A percentile compares a stretch with the other conserved stretches of the same genome.
These are phyloP conservation scores for Aspergillus pseudoterreus DNA, from an alignment of 2,329 filamentous ascomycete genomes.

Conservation along the genomic window DNA sequence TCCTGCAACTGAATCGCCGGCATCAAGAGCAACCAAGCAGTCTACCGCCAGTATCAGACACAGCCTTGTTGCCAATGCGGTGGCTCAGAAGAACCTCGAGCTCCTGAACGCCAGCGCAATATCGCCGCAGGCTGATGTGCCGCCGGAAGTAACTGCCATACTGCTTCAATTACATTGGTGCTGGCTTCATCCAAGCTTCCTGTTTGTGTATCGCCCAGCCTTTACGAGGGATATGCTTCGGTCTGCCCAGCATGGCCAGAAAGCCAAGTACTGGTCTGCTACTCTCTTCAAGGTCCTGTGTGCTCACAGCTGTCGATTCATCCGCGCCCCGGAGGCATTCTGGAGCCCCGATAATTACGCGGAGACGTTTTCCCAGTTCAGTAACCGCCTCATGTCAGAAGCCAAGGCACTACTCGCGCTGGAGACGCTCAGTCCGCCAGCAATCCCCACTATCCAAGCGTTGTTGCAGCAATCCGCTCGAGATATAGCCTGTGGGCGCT, in stretches of 20 bases:
- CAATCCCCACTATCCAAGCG: slow-evolving; percentile 27
- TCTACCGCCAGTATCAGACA: slow-evolving; percentile 1
- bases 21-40: background rate
- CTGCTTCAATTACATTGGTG: slow-evolving; percentile 27
- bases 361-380: background rate
- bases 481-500: slow-evolving; percentile 23
- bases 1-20: background rate
- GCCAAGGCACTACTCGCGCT: slow-evolving; percentile 22
- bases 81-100: slow-evolving; percentile 5
- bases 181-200: slow-evolving; percentile 26
- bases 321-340: slow-evolving; percentile 12
- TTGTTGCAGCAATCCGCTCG: slow-evolving; percentile 26
- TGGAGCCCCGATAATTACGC: slow-evolving; percentile 14
- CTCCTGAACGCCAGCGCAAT: slow-evolving; percentile 3
- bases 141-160: slow-evolving; percentile 19
- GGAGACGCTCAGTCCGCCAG: slow-evolving; percentile 23
- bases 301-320: slow-evolving; percentile 10
- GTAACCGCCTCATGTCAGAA: slow-evolving; percentile 13
- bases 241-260: background rate
- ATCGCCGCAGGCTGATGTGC: slow-evolving; percentile 19
- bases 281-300: slow-evolving; percentile 15
- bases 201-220: slow-evolving; percentile 26
- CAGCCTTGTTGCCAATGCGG: slow-evolving; percentile 4
- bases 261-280: slow-evolving; percentile 18
- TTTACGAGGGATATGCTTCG: slow-evolving; percentile 21